These are phyloP conservation scores for Ceratobasidium sp. DNA, from an alignment of 1,284 basidiomycete species.

Conservation along the genomic window DNA sequence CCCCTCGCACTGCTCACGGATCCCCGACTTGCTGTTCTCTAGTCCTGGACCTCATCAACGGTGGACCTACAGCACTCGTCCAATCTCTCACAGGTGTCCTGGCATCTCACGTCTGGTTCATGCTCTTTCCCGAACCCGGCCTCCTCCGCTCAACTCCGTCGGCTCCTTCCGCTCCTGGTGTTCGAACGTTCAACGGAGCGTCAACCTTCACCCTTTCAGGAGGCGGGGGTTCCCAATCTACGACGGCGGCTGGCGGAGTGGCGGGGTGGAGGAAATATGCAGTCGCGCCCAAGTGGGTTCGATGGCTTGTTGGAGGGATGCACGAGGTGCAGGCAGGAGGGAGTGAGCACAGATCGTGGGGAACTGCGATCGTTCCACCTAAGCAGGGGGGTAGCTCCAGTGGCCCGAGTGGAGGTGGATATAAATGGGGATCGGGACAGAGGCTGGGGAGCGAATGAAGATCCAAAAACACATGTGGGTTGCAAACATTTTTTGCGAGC, in stretches of 20 bases:
- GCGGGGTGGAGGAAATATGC: constrained; percentile 49
- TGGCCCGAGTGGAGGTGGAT: constrained; percentile 52
- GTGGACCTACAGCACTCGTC: constrained; percentile 71
- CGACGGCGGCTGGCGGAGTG: constrained; percentile 56
- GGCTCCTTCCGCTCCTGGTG: constrained; percentile 53
- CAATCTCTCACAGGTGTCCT: constrained; percentile 76
- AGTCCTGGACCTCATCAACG: constrained; percentile 76
- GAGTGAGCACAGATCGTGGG: constrained; percentile 46
- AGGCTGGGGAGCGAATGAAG: constrained; percentile 57
- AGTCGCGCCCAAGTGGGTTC: constrained; percentile 48
- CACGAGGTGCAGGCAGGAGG: constrained; percentile 51
- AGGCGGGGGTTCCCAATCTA: constrained; percentile 58
- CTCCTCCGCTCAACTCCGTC: constrained; percentile 10
- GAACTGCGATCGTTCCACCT: constrained; percentile 51
- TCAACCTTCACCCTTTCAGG: constrained; percentile 40
- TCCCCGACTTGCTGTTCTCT: no score
- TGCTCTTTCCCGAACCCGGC: constrained; percentile 57
- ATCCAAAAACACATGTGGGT: not conserved
- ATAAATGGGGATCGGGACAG: constrained; percentile 66
- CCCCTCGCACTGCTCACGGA: no score
- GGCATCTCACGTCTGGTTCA: constrained; percentile 85
- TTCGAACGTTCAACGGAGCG: constrained; percentile 21
- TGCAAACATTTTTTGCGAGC: no score
- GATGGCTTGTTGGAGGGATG: constrained; percentile 53
- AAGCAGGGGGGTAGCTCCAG: constrained; percentile 54